A percentile compares a stretch with the other conserved stretches of the same genome.
phyloP scores from a whole-genome alignment of 768 basidiomycete species.

The Coprinopsis strossmayeri region DNA sequence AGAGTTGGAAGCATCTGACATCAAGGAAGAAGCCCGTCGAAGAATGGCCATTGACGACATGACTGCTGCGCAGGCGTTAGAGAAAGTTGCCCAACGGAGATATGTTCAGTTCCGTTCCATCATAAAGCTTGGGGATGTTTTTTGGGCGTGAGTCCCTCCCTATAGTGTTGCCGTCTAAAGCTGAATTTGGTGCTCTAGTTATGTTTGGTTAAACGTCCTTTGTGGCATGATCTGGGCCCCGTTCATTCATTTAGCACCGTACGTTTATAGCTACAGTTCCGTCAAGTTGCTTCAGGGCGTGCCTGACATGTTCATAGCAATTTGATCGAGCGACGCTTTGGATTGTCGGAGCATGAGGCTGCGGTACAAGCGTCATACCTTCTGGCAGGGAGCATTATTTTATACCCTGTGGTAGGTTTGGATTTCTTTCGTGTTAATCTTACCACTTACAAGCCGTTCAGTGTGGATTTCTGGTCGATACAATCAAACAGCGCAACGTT shows the following conservation, averaged over 20 bases:
- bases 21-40: constrained; percentile 45
- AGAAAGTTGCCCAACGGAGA: constrained; percentile 60
- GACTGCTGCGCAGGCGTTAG: constrained; percentile 55
- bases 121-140: constrained; percentile 63
- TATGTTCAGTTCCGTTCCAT: constrained; percentile 56
- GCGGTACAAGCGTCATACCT: constrained; percentile 65
- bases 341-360: constrained; percentile 52
- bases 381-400: constrained; percentile 57
- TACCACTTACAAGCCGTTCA: constrained; percentile 19
- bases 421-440: constrained; percentile 15
- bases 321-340: constrained; percentile 63
- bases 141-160: constrained; percentile 61
- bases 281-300: too few species aligned
- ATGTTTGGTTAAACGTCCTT: constrained; percentile 68
- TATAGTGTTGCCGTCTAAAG: not conserved
- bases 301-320: constrained; percentile 39
- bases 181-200: constrained; percentile 32
- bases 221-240: constrained; percentile 77
- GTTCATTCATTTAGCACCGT: constrained; percentile 73
- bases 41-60: constrained; percentile 33
- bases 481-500: constrained; percentile 47
- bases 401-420: constrained; percentile 56
- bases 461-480: constrained; percentile 65
- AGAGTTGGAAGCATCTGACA: constrained; percentile 59
- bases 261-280: constrained; percentile 23